These are phyloP conservation scores for Phtheirospermum japonicum DNA, from an alignment of 257 asterid species.

Conservation along the genomic window DNA sequence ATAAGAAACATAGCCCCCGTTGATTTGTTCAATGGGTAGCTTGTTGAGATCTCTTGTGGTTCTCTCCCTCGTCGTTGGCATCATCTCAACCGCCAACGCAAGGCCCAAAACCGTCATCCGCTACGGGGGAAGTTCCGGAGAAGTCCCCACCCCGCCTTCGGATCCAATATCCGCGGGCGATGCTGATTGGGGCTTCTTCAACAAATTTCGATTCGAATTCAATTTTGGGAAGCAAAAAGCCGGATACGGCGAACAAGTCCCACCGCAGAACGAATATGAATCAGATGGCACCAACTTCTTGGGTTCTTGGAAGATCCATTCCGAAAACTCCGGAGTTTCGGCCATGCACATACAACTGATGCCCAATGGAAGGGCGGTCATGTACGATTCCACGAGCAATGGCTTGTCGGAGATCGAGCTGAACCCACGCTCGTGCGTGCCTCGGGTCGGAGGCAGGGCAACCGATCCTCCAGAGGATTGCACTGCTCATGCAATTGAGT, in stretches of 20 bases:
- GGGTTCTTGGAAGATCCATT: constrained; percentile 56
- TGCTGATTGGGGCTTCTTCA: background rate
- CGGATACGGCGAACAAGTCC: background rate
- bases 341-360: constrained; percentile 86
- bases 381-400: constrained; percentile 76
- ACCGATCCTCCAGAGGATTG: constrained; percentile 49
- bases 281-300: background rate
- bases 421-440: constrained; percentile 42
- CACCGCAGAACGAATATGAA: background rate
- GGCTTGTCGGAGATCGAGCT: constrained; percentile 55
- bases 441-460: constrained; percentile 32
- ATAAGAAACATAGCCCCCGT: constrained; percentile 10
- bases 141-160: background rate
- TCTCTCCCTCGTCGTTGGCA: constrained; percentile 21
- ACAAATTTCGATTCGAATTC: background rate
- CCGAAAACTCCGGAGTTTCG: constrained; percentile 57
- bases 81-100: constrained; percentile 6
- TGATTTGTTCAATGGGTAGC: constrained; percentile 26
- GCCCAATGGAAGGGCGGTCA: constrained; percentile 67
- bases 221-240: background rate
- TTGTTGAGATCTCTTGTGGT: constrained; percentile 33
- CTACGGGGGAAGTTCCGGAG: background rate
- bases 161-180: background rate
- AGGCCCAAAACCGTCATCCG: constrained; percentile 18
- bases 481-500: constrained; percentile 70